Evolutionary conservation across 345 rosid species (phyloP).

Genomic region (Corchorus capsularis): DNA sequence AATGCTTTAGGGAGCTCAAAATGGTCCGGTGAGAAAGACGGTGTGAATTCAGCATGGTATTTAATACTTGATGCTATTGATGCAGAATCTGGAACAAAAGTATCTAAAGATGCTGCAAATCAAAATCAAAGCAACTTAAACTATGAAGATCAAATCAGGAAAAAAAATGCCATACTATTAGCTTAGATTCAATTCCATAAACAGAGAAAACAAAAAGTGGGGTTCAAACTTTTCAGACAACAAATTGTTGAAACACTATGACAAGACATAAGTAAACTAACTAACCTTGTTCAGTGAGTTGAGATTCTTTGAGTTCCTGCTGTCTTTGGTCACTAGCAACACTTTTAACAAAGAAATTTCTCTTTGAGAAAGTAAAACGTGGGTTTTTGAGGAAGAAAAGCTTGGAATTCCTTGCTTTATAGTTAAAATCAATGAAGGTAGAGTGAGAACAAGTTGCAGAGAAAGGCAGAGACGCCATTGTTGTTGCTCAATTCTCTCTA

Average conservation of each 20-base stretch:
- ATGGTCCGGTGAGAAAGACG: constrained; percentile 48
- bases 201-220: not conserved
- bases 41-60: constrained; percentile 61
- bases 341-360: constrained; percentile 30
- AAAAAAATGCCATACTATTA: too few relatives aligned
- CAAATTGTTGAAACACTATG: not conserved
- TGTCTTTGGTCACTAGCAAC: constrained; percentile 46
- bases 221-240: not conserved
- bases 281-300: constrained; percentile 31
- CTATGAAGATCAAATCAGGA: too few relatives aligned
- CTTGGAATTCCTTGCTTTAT: constrained; percentile 20
- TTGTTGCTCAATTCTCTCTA: not conserved
- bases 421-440: constrained; percentile 31
- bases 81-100: constrained; percentile 38
- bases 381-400: constrained; percentile 34
- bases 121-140: constrained; percentile 14
- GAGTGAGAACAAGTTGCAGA: constrained; percentile 32
- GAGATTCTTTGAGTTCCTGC: constrained; percentile 37
- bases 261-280: not conserved
- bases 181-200: not conserved
- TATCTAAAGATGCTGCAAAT: constrained; percentile 38
- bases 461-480: constrained; percentile 43
- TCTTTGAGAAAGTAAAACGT: constrained; percentile 24
- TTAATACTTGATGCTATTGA: constrained; percentile 50
- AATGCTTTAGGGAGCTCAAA: constrained; percentile 59